Conservation (phyloP, 176 grass and related monocot genomes). For the Hsuehochloa calcarea region DNA sequence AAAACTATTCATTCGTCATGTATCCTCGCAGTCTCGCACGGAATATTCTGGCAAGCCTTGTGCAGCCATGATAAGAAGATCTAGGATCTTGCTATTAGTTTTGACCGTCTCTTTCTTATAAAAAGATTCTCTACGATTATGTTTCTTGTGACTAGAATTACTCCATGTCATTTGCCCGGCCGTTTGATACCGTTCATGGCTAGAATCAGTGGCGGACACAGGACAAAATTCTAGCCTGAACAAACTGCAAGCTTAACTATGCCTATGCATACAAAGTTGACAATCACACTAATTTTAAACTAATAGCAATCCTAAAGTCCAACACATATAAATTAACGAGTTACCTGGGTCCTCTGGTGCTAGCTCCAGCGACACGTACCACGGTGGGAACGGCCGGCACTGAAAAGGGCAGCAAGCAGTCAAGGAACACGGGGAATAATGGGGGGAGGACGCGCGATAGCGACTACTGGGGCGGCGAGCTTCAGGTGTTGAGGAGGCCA, state of each 20-base stretch:
- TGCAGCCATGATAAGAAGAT: background rate
- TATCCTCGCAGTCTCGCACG: background rate
- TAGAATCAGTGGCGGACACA: too few relatives aligned
- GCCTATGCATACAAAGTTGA: too few relatives aligned
- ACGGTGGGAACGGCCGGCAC: conserved; percentile 10
- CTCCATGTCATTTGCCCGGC: background rate
- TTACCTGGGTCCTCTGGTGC: too few relatives aligned
- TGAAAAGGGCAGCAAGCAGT: background rate
- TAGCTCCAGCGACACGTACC: too few relatives aligned
- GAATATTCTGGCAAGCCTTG: background rate
- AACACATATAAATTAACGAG: too few relatives aligned
- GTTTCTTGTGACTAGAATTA: background rate
- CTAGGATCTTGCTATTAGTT: background rate
- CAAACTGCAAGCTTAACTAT: too few relatives aligned
- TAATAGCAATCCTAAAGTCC: too few relatives aligned
- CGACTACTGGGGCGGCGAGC: background rate
- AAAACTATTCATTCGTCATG: background rate
- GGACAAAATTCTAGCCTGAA: too few relatives aligned
- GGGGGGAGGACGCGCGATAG: background rate
- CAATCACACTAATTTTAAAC: too few relatives aligned
- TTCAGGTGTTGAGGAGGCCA: conserved; percentile 1
- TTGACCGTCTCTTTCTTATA: background rate
- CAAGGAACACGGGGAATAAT: conserved; percentile 14
- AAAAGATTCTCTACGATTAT: background rate
- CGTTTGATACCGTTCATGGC: background rate